Conservation (phyloP, 441 rosid genomes). For the Manihot esculenta region DNA sequence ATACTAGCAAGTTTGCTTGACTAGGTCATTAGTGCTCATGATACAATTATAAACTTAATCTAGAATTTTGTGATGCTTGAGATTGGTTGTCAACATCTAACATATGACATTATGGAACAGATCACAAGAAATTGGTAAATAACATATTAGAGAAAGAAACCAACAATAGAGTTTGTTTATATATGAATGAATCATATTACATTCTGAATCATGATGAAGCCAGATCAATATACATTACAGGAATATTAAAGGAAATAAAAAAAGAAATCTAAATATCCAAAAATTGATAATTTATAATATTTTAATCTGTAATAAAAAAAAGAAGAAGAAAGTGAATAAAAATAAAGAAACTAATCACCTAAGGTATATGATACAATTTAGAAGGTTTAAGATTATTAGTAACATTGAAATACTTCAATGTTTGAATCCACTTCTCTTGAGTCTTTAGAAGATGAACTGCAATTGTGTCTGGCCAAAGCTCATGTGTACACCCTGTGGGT, state of each 20-base stretch:
- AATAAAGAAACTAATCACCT: not conserved
- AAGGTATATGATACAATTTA: slow-evolving; percentile 68
- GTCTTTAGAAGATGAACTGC: slow-evolving; percentile 81
- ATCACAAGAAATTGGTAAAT: too few species aligned
- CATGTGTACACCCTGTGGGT: slow-evolving; percentile 60
- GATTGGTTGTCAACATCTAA: too few species aligned
- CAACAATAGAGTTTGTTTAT: not conserved
- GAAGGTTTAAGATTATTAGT: slow-evolving; percentile 77
- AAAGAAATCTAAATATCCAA: not conserved
- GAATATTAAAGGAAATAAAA: not conserved
- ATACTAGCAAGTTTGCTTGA: too few species aligned
- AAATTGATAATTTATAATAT: not conserved
- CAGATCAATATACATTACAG: not conserved
- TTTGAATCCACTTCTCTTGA: slow-evolving; percentile 68
- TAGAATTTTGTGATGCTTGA: too few species aligned
- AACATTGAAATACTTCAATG: slow-evolving; percentile 66
- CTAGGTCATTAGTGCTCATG: too few species aligned
- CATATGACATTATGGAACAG: too few species aligned
- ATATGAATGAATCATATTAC: too few species aligned
- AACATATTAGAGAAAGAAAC: not conserved
- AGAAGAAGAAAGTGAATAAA: slow-evolving; percentile 9
- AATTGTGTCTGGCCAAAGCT: slow-evolving; percentile 71
- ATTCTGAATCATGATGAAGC: not conserved
- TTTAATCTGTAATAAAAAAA: not conserved
- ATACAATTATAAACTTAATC: too few species aligned